Conservation (phyloP, 257 asterid genomes). For the Cruciata laevipes region DNA sequence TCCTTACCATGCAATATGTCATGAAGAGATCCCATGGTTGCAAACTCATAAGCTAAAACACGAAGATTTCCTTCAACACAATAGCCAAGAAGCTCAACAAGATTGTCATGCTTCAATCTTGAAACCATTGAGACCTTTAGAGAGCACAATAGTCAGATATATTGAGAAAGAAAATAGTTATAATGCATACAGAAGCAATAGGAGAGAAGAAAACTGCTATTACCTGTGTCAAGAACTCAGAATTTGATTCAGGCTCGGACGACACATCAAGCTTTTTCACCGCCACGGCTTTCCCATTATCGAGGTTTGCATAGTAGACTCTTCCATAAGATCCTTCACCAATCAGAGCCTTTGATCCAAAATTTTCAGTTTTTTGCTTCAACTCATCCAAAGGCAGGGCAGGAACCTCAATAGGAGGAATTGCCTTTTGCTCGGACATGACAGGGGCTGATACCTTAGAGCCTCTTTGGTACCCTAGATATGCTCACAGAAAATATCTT, state of each 20-base stretch:
- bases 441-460: conserved; percentile 54
- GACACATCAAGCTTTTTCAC: conserved; percentile 94
- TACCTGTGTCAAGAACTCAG: conserved; percentile 88
- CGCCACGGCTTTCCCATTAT: conserved; percentile 73
- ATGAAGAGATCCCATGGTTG: conserved; percentile 97
- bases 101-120: conserved; percentile 82
- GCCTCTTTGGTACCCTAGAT: conserved; percentile 55
- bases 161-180: conserved; percentile 14
- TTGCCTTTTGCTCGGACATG: conserved; percentile 63
- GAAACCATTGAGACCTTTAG: conserved; percentile 88
- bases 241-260: conserved; percentile 82
- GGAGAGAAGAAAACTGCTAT: background rate
- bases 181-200: conserved; percentile 2
- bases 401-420: conserved; percentile 80
- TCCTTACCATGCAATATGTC: conserved; percentile 85
- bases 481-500: conserved; percentile 2
- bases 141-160: conserved; percentile 12
- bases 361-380: conserved; percentile 78
- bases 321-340: conserved; percentile 96
- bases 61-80: conserved; percentile 90
- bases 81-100: conserved; percentile 87
- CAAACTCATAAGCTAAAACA: conserved; percentile 88
- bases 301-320: conserved; percentile 65
- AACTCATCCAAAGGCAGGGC: conserved; percentile 63
- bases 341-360: conserved; percentile 75